Conservation (phyloP, 2,329 filamentous ascomycete genomes). For the Knufia fluminis region DNA sequence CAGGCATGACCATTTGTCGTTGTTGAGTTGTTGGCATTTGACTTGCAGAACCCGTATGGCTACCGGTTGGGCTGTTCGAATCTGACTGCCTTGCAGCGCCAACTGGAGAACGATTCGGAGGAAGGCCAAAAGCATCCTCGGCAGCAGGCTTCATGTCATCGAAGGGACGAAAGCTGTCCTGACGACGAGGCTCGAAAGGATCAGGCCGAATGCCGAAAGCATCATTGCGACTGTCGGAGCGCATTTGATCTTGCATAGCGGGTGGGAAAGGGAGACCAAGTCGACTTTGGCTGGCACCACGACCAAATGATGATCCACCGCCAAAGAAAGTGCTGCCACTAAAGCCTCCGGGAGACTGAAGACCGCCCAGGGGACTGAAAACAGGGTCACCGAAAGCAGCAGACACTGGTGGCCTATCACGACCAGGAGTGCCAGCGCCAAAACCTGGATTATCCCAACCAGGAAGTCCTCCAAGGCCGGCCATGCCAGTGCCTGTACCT, state of each 20-base stretch:
- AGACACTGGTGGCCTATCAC: slow-evolving; percentile 45
- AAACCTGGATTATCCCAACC: slow-evolving; percentile 41
- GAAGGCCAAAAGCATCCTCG: slow-evolving; percentile 5
- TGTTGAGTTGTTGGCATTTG: slow-evolving; percentile 62
- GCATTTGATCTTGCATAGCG: slow-evolving; percentile 87
- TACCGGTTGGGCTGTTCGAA: slow-evolving; percentile 22
- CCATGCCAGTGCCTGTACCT: slow-evolving; percentile 43
- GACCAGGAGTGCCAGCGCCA: slow-evolving; percentile 65
- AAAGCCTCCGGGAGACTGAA: slow-evolving; percentile 64
- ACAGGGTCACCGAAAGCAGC: slow-evolving; percentile 50
- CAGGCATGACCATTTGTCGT: slow-evolving; percentile 96
- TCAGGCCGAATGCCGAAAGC: slow-evolving; percentile 11
- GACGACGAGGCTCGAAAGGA: slow-evolving; percentile 17
- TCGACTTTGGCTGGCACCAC: slow-evolving; percentile 64
- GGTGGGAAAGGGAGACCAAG: slow-evolving; percentile 78
- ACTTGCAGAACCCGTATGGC: slow-evolving; percentile 38
- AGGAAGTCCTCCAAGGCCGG: slow-evolving; percentile 42
- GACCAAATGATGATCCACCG: slow-evolving; percentile 53
- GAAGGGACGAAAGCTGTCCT: slow-evolving; percentile 18
- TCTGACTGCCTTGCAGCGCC: slow-evolving; percentile 11
- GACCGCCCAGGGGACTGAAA: slow-evolving; percentile 66
- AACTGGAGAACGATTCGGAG: slow-evolving; percentile 26
- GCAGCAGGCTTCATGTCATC: slow-evolving; percentile 6
- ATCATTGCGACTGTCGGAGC: slow-evolving; percentile 41
- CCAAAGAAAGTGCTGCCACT: slow-evolving; percentile 53